phyloP scores from a whole-genome alignment of 164 flowering plant genomes.

The Chloranthus sessilifolius region DNA sequence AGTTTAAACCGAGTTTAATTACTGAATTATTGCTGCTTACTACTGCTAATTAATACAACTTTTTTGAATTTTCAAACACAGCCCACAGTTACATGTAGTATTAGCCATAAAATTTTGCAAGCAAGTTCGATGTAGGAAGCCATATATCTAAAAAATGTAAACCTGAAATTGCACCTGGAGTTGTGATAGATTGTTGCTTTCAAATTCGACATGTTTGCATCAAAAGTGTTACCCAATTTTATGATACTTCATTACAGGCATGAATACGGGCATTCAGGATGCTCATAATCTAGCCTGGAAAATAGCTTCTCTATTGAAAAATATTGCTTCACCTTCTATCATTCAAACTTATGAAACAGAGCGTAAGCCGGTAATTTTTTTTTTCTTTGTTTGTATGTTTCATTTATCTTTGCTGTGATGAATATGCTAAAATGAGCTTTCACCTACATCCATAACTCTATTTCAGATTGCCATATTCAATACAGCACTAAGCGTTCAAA shows the following conservation, averaged over 20 bases:
- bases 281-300: slow-evolving; percentile 99
- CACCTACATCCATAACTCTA: neutral
- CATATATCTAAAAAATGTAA: too few species aligned
- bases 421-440: too few species aligned
- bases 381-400: neutral
- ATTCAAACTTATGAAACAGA: slow-evolving; percentile 76
- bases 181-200: neutral
- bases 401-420: neutral
- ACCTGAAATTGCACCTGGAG: too few species aligned
- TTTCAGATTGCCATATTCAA: slow-evolving; percentile 75
- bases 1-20: too few species aligned
- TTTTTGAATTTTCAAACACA: too few species aligned
- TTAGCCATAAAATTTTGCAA: too few species aligned
- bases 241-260: too few species aligned
- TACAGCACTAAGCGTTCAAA: slow-evolving; percentile 77
- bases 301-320: slow-evolving; percentile 63
- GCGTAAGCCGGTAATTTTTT: slow-evolving; percentile 68
- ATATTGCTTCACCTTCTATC: slow-evolving; percentile 58
- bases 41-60: too few species aligned
- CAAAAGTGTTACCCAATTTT: neutral
- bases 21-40: too few species aligned
- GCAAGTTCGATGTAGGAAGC: too few species aligned
- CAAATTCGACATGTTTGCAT: neutral
- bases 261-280: slow-evolving; percentile 99
- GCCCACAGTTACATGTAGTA: too few species aligned